phyloP scores from a whole-genome alignment of 345 rosid species.

The Lepidium sativum region DNA sequence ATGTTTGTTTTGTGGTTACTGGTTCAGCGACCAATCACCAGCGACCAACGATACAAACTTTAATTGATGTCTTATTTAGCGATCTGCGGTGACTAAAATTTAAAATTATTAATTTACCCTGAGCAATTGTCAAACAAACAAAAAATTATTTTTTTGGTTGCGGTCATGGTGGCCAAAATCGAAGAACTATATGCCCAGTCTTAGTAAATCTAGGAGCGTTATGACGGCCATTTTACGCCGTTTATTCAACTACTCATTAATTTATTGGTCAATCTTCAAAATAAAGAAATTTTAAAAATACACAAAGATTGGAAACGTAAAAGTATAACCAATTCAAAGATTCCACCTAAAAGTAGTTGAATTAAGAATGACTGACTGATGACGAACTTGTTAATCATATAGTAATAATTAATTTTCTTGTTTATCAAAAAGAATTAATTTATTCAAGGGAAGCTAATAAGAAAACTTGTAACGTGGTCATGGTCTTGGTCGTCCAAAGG shows the following conservation, averaged over 20 bases:
- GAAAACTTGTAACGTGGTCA: slow-evolving; percentile 20
- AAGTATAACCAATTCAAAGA: slow-evolving; percentile 1
- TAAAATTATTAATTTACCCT: too few relatives aligned
- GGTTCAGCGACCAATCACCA: too few relatives aligned
- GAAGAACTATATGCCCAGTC: too few relatives aligned
- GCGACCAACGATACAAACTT: too few relatives aligned
- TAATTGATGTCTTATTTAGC: too few relatives aligned
- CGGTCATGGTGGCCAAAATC: too few relatives aligned
- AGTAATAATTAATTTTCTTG: background rate
- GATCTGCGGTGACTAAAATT: too few relatives aligned
- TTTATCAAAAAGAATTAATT: too few relatives aligned
- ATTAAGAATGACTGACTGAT: background rate
- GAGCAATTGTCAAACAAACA: too few relatives aligned
- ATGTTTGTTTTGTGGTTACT: too few relatives aligned
- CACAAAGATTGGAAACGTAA: background rate
- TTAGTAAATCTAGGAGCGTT: background rate
- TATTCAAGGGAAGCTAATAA: slow-evolving; percentile 6
- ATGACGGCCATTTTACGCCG: background rate
- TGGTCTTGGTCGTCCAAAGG: slow-evolving; percentile 4
- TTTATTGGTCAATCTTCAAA: slow-evolving; percentile 1
- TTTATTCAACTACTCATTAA: background rate
- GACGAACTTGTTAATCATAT: background rate
- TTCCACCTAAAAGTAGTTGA: background rate
- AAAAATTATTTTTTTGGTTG: too few relatives aligned
- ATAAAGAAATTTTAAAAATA: background rate